Evolutionary conservation across 345 rosid species (phyloP).

Genomic region (Kandelia obovata): DNA sequence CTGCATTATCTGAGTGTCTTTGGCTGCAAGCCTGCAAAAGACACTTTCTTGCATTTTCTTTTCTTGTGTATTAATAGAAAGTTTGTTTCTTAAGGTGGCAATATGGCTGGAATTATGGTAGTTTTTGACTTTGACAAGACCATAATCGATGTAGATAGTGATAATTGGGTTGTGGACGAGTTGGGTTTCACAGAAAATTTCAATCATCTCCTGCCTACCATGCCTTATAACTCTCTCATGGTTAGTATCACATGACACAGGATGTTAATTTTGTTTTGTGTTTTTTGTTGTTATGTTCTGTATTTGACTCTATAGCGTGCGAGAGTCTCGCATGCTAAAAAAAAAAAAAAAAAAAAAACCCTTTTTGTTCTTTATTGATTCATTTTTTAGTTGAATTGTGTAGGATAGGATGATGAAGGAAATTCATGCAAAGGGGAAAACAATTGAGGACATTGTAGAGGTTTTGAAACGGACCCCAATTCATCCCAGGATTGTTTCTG

Average conservation of each 20-base stretch:
- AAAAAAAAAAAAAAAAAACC: too few relatives aligned
- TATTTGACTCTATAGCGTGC: neutral
- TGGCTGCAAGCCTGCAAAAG: too few relatives aligned
- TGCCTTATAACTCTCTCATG: slow-evolving; percentile 93
- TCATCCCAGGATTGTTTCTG: slow-evolving; percentile 65
- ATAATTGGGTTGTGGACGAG: slow-evolving; percentile 74
- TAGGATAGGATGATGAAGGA: slow-evolving; percentile 85
- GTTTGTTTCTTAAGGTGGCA: too few relatives aligned
- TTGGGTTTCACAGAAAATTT: slow-evolving; percentile 74
- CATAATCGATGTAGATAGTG: slow-evolving; percentile 76
- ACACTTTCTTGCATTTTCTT: too few relatives aligned
- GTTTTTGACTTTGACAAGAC: slow-evolving; percentile 88
- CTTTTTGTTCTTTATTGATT: neutral
- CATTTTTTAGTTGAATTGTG: neutral
- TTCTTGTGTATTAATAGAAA: too few relatives aligned
- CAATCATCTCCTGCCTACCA: slow-evolving; percentile 77
- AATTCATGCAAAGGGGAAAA: slow-evolving; percentile 55
- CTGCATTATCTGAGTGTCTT: too few relatives aligned
- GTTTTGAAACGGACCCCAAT: slow-evolving; percentile 51
- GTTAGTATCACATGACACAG: slow-evolving; percentile 21
- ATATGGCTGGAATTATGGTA: slow-evolving; percentile 49
- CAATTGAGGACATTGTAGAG: slow-evolving; percentile 53
- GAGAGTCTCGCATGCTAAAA: neutral
- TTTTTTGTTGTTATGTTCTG: neutral
- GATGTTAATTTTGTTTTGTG: neutral